Percentiles rank a stretch among this genome's conserved stretches.
Conservation (phyloP, 129 eudicot genomes). For the Kitagawia praeruptora region DNA sequence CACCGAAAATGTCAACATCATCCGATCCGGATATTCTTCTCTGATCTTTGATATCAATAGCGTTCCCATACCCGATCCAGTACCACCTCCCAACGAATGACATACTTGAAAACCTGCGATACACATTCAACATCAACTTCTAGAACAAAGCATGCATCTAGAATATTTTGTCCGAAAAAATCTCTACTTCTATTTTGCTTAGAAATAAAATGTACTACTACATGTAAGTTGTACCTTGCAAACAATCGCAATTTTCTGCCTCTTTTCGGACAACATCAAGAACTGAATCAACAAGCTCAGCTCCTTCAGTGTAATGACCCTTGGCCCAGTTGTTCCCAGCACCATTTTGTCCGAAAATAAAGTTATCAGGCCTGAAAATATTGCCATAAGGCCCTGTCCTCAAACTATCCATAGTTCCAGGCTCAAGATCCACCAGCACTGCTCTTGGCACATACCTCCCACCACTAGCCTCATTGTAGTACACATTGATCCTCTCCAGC, state of each 20-base stretch:
- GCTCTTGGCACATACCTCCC: conserved; percentile 79
- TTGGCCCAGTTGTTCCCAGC: conserved; percentile 86
- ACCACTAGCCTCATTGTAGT: conserved; percentile 74
- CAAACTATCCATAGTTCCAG: conserved; percentile 77
- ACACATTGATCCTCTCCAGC: conserved; percentile 70
- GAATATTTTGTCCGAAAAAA: no score
- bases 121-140: background rate
- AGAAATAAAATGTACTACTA: no score
- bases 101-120: conserved; percentile 63
- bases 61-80: conserved; percentile 87
- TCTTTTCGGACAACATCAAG: conserved; percentile 88
- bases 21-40: conserved; percentile 79
- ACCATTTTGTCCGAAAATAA: conserved; percentile 72
- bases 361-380: conserved; percentile 72
- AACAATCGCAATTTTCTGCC: conserved; percentile 76
- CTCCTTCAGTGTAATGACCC: conserved; percentile 90
- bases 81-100: conserved; percentile 77
- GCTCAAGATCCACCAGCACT: conserved; percentile 73
- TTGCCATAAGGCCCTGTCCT: conserved; percentile 70
- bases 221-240: conserved; percentile 46
- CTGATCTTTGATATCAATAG: conserved; percentile 70
- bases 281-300: conserved; percentile 65
- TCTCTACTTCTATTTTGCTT: no score
- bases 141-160: no score
- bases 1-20: conserved; percentile 83